Evolutionary conservation across 2,329 filamentous ascomycete species (phyloP), one percentile per base, ranked within the genome.

Genomic region (Monosporascus sp.): DNA sequence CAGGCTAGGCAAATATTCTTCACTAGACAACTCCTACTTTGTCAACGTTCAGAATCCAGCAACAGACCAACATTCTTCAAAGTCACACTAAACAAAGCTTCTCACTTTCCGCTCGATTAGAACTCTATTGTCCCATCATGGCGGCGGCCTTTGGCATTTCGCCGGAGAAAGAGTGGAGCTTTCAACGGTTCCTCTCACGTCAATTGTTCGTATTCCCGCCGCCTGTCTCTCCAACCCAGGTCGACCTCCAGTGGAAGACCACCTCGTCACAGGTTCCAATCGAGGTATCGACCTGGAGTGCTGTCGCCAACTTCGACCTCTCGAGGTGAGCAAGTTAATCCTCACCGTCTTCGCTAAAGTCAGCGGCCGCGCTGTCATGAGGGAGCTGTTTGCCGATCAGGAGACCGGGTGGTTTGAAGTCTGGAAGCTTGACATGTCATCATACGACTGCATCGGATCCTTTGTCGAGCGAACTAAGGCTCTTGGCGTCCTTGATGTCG

Each of bases 351-450:
- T 58, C 17, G 22, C 51, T n/a, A 45, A 57, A n/a, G 27, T 35
- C 8, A 57, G 48, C 17, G 46, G 50, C 3, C 51, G 51, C n/a
- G 38, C 44, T 1, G 50, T 41, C 5, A 14, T 20, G 18, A n/a
- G 37, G 24, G 31, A 41, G 11, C n/a, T 49, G 6, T 15, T 35
- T 5, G 39, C 39, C n/a, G 6, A 15, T 15, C 9, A 15, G 35
- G 2, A 25, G 14, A 25, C 8, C 3, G 22, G 9, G 2, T 20
- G 22, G 3, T 18, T 8, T 11, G 62, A 74, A 38, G 70, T 77
- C 9, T 76, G 73, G 73, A 38, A 60, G 17, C 57, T 78, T 2
- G 74, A 78, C 51, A 65, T 75, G 47, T 46, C 50, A 0, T 66
- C 62, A 2, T 75, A 73, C 54, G 60, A 66, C 0, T 75, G 72